Evolutionary conservation across 2,329 filamentous ascomycete genomes (phyloP), one percentile per base, ranked within the genome.

Genomic region (Colletotrichum nymphaeae): DNA sequence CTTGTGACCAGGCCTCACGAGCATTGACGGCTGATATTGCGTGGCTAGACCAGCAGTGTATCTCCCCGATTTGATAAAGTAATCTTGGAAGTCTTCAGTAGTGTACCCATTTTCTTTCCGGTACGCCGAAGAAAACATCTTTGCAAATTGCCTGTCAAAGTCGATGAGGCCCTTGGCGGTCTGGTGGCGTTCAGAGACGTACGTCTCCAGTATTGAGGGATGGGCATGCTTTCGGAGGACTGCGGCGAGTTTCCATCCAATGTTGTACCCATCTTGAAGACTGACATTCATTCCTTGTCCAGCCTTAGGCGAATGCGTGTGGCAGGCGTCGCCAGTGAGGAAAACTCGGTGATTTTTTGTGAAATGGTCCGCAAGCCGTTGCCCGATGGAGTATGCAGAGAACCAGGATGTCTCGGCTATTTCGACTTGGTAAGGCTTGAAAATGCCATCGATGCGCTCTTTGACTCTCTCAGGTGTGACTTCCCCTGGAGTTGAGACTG

Each of bases 171-270:
- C 93, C 82, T 98, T 93, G 7, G 96, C 96, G 46, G 97, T 93
- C 69, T 93, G 88, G 80, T 94, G 95, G 68, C 95, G 92, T 84
- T 98, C 95, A 1, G 89, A 88, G 83, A 98, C 94, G 81, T 98
- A 98, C 0, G 95, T 97, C 75, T 92, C 90, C 64, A 98, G 88
- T 19, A 97, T 87, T 2, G 90, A 89, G 73, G 93, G 92, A 22
- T 91, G 84, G 1, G 94, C 94, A 76, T 97, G 93, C 14, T 94
- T 94, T 28, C 89, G 88, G 80, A 97, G 95, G 12, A 98, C 95
- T 37, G 94, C 91, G 79, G 98, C 95, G 60, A 98, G 93, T 85
- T 98, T 98, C 95, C 95, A 98, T 5, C 95, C 95, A 53, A 98
- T 87, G 81, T 98, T 98, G 73, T 94, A 90, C 0, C 95, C 95